Evolutionary conservation across 352 stramenopile species (phyloP).

Genomic region (Phytophthora sp.): DNA sequence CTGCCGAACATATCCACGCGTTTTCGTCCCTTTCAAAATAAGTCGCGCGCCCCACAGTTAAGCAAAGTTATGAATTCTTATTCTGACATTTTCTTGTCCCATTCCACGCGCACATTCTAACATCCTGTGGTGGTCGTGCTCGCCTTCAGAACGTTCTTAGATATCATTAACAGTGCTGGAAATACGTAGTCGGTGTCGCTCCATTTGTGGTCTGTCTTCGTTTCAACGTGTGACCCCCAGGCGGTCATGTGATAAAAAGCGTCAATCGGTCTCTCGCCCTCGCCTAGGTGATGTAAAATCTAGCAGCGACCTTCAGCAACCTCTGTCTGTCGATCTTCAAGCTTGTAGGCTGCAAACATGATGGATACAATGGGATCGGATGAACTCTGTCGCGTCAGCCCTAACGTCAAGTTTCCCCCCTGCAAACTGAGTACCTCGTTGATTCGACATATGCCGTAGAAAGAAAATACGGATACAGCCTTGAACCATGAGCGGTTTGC

Average conservation of each 20-base stretch:
- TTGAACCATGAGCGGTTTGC: slow-evolving; percentile 5
- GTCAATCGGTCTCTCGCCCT: background rate
- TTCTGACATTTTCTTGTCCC: slow-evolving; percentile 20
- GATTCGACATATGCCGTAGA: slow-evolving; percentile 20
- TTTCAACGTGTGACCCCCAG: background rate
- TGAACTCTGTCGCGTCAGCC: background rate
- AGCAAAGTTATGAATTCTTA: slow-evolving; percentile 10
- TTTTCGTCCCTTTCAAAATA: slow-evolving; percentile 14
- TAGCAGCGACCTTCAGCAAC: slow-evolving; percentile 15
- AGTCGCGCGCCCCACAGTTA: slow-evolving; percentile 12
- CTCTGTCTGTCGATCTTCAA: slow-evolving; percentile 13
- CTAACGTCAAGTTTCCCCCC: slow-evolving; percentile 14
- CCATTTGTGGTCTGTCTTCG: slow-evolving; percentile 8
- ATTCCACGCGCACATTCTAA: slow-evolving; percentile 13
- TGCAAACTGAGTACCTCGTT: slow-evolving; percentile 14
- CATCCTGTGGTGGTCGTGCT: background rate
- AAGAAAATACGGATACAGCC: slow-evolving; percentile 7
- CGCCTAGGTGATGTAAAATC: slow-evolving; percentile 6
- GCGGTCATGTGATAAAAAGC: background rate
- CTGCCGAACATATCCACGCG: background rate
- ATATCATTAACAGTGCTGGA: slow-evolving; percentile 11
- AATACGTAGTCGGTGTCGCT: slow-evolving; percentile 14
- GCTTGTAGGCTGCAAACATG: slow-evolving; percentile 7
- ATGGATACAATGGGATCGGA: background rate
- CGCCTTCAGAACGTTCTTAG: slow-evolving; percentile 12